These are phyloP conservation scores for Gillenia trifoliata DNA, from an alignment of 306 rosid genomes.

Conservation along the genomic window DNA sequence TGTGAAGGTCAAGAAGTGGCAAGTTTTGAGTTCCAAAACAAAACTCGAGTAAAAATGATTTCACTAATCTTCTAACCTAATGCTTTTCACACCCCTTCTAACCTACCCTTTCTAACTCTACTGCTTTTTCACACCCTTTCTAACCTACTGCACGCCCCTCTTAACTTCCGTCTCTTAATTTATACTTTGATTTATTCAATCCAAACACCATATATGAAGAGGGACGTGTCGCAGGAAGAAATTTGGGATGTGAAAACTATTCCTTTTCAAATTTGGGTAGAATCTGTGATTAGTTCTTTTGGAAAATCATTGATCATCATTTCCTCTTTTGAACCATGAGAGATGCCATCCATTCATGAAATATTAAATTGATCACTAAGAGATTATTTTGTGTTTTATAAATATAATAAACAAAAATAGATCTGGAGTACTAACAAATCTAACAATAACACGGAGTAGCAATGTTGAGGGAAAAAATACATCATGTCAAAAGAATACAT, in stretches of 20 bases:
- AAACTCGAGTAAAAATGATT: no score
- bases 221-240: no score
- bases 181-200: not conserved
- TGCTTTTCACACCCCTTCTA: no score
- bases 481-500: conserved; percentile 6
- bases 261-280: not conserved
- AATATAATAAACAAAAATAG: not conserved
- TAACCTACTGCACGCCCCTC: not conserved
- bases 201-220: no score
- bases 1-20: no score
- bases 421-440: not conserved
- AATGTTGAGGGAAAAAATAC: not conserved
- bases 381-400: not conserved
- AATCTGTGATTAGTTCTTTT: not conserved
- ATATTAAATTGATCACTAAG: not conserved
- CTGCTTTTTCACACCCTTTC: not conserved
- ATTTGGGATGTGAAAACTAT: no score
- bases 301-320: not conserved
- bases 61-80: no score
- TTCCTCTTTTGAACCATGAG: not conserved
- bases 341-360: not conserved
- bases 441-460: not conserved
- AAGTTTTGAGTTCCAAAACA: no score
- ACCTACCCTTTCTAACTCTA: no score
- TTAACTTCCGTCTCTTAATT: not conserved